Base-by-base conservation (phyloP, 805 yeast species). In the Nakazawaea populi region DNA sequence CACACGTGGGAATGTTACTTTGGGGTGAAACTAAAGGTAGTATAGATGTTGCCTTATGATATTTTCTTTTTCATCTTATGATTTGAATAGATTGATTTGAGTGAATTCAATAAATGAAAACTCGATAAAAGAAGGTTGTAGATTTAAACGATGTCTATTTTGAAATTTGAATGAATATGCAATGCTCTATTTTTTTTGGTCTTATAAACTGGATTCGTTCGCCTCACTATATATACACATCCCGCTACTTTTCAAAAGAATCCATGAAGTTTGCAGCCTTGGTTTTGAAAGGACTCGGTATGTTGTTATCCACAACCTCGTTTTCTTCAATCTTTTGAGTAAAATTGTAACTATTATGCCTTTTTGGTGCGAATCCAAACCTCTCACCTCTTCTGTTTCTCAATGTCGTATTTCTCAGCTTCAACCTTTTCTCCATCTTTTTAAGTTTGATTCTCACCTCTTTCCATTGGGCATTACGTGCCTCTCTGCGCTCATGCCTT, bases 1-100 rank as follows among this genome's bases (percentile, higher is more conserved):
- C 99, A 1, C 76, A 83, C 65, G 80, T 92, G 6, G 99, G 99
- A 10, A 81, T 89, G 0, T 69, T 92, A 55, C 64, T 82, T 0
- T 87, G 73, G 65, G 97, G 96, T 4, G 75, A 77, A 49, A 75
- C 81, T 8, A 60, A 60, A 36, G 57, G 62, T 12, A 55, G 54
- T 24, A 54, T 55, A 24, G 52, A 52, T 27, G 51, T 60, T 42
- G 51, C 49, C 12, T 61, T 66, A 44, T 65, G 14, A 18, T 18
- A 18, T 2, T 18, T 18, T 18, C 3, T 18, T 18, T 18, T 18
- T 18, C 24, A 18, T 2, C 24, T 18, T 18, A 18, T 18, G 24
- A 18, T 18, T 18, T 18, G 24, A 18, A 18, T 18, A 18, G 24
- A 18, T 18, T 18, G 3, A 18, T 18, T 18, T 18, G 3, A 18